A percentile compares a stretch with the other conserved stretches of the same genome.
Conservation (phyloP, 495 filamentous ascomycete genomes). For the Penicillium soppii region DNA sequence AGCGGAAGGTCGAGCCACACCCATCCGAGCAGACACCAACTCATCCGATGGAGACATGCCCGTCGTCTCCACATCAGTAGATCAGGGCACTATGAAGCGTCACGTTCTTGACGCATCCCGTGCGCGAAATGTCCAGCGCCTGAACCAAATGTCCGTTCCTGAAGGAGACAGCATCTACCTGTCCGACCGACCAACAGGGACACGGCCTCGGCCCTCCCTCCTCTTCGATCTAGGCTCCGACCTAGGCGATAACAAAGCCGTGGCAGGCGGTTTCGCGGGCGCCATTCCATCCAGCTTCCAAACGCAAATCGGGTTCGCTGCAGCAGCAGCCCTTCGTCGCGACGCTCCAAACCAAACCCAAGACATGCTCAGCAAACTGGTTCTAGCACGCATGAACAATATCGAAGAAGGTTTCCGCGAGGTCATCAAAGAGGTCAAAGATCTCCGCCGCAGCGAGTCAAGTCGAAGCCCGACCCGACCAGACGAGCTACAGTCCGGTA, state of each 20-base stretch:
- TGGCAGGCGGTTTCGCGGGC: slow-evolving; percentile 49
- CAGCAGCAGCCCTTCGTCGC: slow-evolving; percentile 48
- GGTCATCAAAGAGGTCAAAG: slow-evolving; percentile 80
- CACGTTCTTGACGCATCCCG: slow-evolving; percentile 19
- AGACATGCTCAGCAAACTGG: slow-evolving; percentile 73
- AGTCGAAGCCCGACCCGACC: slow-evolving; percentile 34
- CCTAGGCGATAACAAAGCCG: slow-evolving; percentile 65
- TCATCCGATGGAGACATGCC: slow-evolving; percentile 23
- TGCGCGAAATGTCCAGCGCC: slow-evolving; percentile 49
- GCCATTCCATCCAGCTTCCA: slow-evolving; percentile 72
- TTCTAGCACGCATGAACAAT: slow-evolving; percentile 88
- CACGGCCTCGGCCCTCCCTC: slow-evolving; percentile 51
- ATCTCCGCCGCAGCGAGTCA: slow-evolving; percentile 38
- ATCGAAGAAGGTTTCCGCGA: slow-evolving; percentile 84
- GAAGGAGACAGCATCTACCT: slow-evolving; percentile 46
- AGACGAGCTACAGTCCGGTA: slow-evolving; percentile 22
- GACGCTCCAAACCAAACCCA: slow-evolving; percentile 49
- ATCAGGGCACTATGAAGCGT: slow-evolving; percentile 29
- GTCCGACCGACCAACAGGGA: slow-evolving; percentile 28
- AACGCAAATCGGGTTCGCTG: slow-evolving; percentile 74
- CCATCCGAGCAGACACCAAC: slow-evolving; percentile 19
- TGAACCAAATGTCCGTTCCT: slow-evolving; percentile 52
- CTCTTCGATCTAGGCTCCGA: slow-evolving; percentile 72
- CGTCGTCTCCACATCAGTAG: slow-evolving; percentile 21
- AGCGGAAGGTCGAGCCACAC: slow-evolving; percentile 33